Conservation (phyloP, 345 rosid species). For the Bretschneidera sinensis region DNA sequence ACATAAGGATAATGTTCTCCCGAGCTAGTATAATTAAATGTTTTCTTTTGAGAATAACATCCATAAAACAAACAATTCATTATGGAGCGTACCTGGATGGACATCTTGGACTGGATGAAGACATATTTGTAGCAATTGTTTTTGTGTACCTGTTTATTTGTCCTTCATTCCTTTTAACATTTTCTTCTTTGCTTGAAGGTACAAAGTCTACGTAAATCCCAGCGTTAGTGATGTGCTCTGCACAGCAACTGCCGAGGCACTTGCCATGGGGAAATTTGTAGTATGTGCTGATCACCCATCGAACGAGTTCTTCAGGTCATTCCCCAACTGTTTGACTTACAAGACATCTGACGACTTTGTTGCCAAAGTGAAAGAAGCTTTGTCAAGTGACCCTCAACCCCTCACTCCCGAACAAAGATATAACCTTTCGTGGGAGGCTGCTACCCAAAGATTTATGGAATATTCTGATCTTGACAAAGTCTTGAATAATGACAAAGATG, state of each 20-base stretch:
- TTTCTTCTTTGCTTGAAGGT: constrained; percentile 49
- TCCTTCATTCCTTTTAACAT: background rate
- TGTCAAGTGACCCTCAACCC: constrained; percentile 78
- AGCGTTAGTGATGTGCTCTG: constrained; percentile 95
- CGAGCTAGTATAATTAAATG: background rate
- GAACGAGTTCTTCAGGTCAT: constrained; percentile 90
- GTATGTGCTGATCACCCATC: constrained; percentile 98
- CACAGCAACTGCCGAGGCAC: constrained; percentile 98
- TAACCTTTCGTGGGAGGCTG: constrained; percentile 95
- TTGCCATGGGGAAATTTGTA: constrained; percentile 97
- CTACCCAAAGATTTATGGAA: constrained; percentile 84
- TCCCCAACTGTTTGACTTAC: constrained; percentile 93
- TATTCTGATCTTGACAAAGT: constrained; percentile 72
- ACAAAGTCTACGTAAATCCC: constrained; percentile 96
- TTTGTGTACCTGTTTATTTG: background rate
- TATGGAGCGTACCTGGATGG: too few relatives aligned
- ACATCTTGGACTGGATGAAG: background rate
- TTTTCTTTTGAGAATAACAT: too few relatives aligned
- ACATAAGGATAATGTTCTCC: background rate
- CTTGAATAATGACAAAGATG: constrained; percentile 27
- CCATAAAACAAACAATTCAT: too few relatives aligned
- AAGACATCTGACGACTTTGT: constrained; percentile 82
- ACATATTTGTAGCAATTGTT: too few relatives aligned
- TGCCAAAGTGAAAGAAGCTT: constrained; percentile 76
- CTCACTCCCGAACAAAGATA: constrained; percentile 78